These are phyloP conservation scores for Starmerella vaccinii DNA, from an alignment of 805 yeast species.

Conservation along the genomic window DNA sequence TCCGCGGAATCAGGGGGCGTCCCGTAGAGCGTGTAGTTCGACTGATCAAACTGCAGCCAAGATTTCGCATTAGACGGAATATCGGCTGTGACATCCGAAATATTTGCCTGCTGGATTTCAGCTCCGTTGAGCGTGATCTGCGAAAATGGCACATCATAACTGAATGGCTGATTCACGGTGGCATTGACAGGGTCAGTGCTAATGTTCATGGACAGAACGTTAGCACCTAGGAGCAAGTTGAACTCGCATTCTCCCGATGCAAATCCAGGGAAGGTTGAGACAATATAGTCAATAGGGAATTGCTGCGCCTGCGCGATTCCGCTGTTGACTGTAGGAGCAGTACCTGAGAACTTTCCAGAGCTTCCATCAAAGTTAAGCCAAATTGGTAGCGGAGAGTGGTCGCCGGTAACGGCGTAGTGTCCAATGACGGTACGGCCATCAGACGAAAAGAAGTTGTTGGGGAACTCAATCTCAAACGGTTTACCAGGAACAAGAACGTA, in stretches of 20 bases:
- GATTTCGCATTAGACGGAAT: conserved; percentile 42
- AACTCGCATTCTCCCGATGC: conserved; percentile 63
- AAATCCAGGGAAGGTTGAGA: conserved; percentile 65
- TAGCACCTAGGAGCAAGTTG: conserved; percentile 76
- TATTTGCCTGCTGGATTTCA: conserved; percentile 33
- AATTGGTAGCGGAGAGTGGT: conserved; percentile 79
- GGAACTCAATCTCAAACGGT: conserved; percentile 54
- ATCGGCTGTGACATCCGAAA: conserved; percentile 43
- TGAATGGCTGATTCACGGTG: conserved; percentile 48
- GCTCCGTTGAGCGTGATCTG: conserved; percentile 56
- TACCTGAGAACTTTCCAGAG: conserved; percentile 64
- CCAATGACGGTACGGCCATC: conserved; percentile 45
- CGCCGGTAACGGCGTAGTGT: conserved; percentile 71
- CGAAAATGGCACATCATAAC: conserved; percentile 50
- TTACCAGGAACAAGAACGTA: conserved; percentile 64
- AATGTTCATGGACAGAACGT: conserved; percentile 58
- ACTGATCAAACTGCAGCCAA: conserved; percentile 58
- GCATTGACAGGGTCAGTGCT: conserved; percentile 57
- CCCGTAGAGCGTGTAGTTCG: conserved; percentile 62
- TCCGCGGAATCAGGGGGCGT: conserved; percentile 45
- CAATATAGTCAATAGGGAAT: conserved; percentile 63
- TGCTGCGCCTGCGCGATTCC: conserved; percentile 75
- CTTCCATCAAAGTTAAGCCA: conserved; percentile 68
- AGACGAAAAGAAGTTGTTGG: conserved; percentile 46
- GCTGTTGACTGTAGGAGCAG: conserved; percentile 79